These are phyloP conservation scores for Rhododendron kiyosumense DNA, from an alignment of 148 eudicot species.

Conservation along the genomic window DNA sequence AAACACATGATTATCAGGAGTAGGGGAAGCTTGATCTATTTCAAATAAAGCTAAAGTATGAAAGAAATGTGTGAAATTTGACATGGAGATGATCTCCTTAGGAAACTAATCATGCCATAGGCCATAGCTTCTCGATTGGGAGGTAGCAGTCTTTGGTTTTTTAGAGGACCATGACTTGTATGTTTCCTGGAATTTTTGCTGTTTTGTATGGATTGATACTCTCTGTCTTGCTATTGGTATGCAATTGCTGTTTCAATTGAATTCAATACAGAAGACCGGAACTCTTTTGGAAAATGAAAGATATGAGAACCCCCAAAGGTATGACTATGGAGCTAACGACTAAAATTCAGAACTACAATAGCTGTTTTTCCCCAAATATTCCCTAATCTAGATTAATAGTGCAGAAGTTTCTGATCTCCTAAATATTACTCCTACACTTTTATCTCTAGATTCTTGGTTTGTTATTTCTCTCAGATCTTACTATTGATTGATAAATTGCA, in stretches of 20 bases:
- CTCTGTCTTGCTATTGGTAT: not conserved
- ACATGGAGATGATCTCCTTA: not conserved
- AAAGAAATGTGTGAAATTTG: not conserved
- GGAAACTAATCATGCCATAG: not conserved
- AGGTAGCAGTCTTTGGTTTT: not conserved
- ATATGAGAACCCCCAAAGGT: not conserved
- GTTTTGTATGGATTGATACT: not conserved
- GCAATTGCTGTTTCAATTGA: not conserved
- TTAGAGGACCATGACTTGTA: not conserved
- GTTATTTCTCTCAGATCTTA: not conserved
- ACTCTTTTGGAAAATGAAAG: not conserved
- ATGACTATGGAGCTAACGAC: not conserved
- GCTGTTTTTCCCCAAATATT: not conserved
- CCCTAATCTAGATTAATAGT: not conserved
- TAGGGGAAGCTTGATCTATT: not conserved
- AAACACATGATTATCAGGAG: not conserved
- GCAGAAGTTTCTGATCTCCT: not conserved
- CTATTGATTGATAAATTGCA: slow-evolving; percentile 21
- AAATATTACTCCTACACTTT: not conserved
- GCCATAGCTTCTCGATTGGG: not conserved
- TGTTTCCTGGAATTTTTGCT: not conserved
- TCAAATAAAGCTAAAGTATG: not conserved
- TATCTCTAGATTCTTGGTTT: slow-evolving; percentile 1
- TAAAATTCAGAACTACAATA: not conserved
- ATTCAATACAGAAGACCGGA: not conserved